These are phyloP conservation scores for Coix lacrymajobi DNA, from an alignment of 176 grass and related monocot genomes.

Conservation along the genomic window DNA sequence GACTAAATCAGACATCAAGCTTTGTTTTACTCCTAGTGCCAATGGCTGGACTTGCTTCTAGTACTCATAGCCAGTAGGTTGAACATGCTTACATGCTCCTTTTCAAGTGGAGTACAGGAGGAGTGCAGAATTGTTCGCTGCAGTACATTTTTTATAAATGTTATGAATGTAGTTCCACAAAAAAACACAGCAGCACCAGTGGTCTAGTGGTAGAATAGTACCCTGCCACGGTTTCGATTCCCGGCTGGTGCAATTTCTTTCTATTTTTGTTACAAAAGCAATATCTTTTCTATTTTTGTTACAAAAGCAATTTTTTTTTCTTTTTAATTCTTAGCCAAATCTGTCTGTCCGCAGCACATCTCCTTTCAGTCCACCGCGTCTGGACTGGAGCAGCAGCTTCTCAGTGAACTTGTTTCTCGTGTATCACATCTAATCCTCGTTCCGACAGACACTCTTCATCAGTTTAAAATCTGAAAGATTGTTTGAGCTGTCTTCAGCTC, in stretches of 20 bases:
- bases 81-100: too few species aligned
- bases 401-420: background rate
- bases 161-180: too few species aligned
- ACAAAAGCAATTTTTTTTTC: background rate
- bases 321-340: too few species aligned
- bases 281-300: background rate
- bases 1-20: too few species aligned
- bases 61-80: too few species aligned
- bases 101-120: too few species aligned
- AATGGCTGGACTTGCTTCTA: too few species aligned
- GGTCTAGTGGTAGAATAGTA: slow-evolving; percentile 86
- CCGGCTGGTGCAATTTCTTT: slow-evolving; percentile 33
- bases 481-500: background rate
- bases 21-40: too few species aligned
- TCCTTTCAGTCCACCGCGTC: background rate
- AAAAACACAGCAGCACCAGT: slow-evolving; percentile 25
- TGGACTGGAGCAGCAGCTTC: background rate
- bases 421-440: background rate
- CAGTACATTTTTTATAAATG: too few species aligned
- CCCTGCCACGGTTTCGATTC: slow-evolving; percentile 81
- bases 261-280: background rate
- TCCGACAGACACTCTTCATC: background rate
- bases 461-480: background rate
- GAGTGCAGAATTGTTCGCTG: too few species aligned
- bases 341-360: too few species aligned